Conservation (phyloP, 148 eudicot species). For the Fagopyrum esculentum region DNA sequence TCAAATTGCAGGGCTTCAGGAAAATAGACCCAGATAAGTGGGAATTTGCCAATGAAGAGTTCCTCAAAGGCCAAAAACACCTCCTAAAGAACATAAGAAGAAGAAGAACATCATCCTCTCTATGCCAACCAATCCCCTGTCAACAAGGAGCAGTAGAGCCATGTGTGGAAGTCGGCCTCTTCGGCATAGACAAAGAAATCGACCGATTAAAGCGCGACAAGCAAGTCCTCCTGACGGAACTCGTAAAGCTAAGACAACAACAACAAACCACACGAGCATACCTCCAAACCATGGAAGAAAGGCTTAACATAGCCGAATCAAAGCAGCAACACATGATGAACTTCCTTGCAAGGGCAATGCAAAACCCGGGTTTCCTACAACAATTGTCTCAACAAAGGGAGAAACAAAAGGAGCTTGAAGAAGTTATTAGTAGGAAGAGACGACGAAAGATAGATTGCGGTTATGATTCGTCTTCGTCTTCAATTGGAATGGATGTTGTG, state of each 20-base stretch:
- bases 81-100: constrained; percentile 66
- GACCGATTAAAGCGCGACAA: constrained; percentile 61
- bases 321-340: constrained; percentile 92
- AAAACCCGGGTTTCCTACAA: constrained; percentile 63
- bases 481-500: neutral
- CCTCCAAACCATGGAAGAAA: constrained; percentile 66
- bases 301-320: constrained; percentile 57
- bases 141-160: constrained; percentile 27
- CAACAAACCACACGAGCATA: constrained; percentile 54
- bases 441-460: constrained; percentile 50
- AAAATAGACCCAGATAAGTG: constrained; percentile 87
- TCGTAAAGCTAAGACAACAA: constrained; percentile 74
- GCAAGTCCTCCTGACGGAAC: constrained; percentile 56
- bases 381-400: constrained; percentile 48
- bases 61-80: constrained; percentile 61
- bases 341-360: constrained; percentile 83
- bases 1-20: constrained; percentile 65
- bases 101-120: constrained; percentile 30
- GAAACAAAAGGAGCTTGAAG: constrained; percentile 58
- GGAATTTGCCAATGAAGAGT: constrained; percentile 90
- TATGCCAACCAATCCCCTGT: constrained; percentile 8
- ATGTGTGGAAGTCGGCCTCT: constrained; percentile 61
- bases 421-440: constrained; percentile 52
- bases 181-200: constrained; percentile 56
- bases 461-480: neutral